Percentiles rank a stretch among this genome's conserved stretches.
Evolutionary conservation across 805 yeast species (phyloP).

Genomic region (Candida insectalens): DNA sequence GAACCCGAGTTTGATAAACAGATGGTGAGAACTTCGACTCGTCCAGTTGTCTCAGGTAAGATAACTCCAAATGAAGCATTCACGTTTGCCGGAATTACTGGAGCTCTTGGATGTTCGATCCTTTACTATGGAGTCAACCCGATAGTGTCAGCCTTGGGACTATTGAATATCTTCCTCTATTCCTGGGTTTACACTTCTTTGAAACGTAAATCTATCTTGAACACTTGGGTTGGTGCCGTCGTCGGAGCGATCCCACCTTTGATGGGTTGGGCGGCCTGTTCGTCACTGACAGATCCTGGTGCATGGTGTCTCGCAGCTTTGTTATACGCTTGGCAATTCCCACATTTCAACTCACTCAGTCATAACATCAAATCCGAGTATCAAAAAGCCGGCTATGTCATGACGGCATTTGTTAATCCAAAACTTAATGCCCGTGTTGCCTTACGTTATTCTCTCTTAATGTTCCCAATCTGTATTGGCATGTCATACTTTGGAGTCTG

Average conservation of each 20-base stretch:
- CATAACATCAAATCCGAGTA: slow-evolving; percentile 86
- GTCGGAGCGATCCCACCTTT: slow-evolving; percentile 98
- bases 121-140: slow-evolving; percentile 79
- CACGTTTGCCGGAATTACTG: slow-evolving; percentile 67
- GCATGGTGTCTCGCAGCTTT: slow-evolving; percentile 91
- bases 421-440: slow-evolving; percentile 88
- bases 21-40: slow-evolving; percentile 79
- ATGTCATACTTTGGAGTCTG: slow-evolving; percentile 70
- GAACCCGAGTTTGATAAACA: slow-evolving; percentile 82
- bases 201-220: slow-evolving; percentile 73
- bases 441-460: slow-evolving; percentile 75
- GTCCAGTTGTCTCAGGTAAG: slow-evolving; percentile 86
- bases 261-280: slow-evolving; percentile 98
- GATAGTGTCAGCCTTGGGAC: slow-evolving; percentile 75
- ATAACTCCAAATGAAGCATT: slow-evolving; percentile 72
- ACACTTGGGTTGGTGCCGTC: slow-evolving; percentile 98
- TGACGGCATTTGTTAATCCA: slow-evolving; percentile 94
- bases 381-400: slow-evolving; percentile 89
- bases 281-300: slow-evolving; percentile 73
- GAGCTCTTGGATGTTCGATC: slow-evolving; percentile 58
- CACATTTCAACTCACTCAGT: slow-evolving; percentile 89
- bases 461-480: slow-evolving; percentile 91
- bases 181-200: slow-evolving; percentile 88
- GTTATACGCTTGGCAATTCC: slow-evolving; percentile 96
- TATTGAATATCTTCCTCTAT: slow-evolving; percentile 69